A percentile compares a stretch with the other conserved stretches of the same genome.
Evolutionary conservation across 768 basidiomycete genomes (phyloP).

Genomic region (Rhodocollybia butyracea): DNA sequence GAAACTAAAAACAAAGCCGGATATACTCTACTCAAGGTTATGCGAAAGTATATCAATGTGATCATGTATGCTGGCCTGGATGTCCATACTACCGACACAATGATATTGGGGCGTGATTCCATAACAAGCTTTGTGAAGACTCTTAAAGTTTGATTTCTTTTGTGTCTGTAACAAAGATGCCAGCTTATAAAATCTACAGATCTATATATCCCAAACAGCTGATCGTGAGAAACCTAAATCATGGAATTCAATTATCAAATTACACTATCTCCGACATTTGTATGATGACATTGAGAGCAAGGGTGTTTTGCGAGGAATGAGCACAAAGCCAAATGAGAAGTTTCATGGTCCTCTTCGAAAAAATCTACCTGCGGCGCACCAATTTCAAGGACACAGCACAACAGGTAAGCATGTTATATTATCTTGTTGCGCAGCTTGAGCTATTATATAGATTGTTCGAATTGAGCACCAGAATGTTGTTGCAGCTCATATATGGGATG

Average conservation of each 20-base stretch:
- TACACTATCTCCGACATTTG: conserved; percentile 27
- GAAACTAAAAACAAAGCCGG: not conserved
- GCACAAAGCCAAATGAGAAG: conserved; percentile 23
- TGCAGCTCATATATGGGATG: not conserved
- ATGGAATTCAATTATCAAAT: conserved; percentile 35
- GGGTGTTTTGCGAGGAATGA: too few species aligned
- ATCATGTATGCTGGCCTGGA: not conserved
- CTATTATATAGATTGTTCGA: not conserved
- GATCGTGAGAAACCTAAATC: conserved; percentile 19
- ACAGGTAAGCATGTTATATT: conserved; percentile 25
- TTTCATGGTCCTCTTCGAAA: conserved; percentile 27
- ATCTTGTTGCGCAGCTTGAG: not conserved
- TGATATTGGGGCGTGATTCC: conserved; percentile 20
- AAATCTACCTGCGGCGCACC: conserved; percentile 22
- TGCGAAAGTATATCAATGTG: not conserved
- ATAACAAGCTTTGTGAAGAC: not conserved
- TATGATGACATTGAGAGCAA: conserved; percentile 26
- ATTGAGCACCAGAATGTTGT: too few species aligned
- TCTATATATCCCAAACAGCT: not conserved
- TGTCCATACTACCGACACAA: conserved; percentile 5
- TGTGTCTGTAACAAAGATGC: not conserved
- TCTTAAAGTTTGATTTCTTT: not conserved
- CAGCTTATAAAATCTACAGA: not conserved
- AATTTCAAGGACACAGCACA: too few species aligned
- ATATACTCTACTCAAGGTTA: not conserved